Evolutionary conservation across 2,329 filamentous ascomycete species (phyloP), one percentile per base, ranked within the genome.

Genomic region (Sarocladium strictum): DNA sequence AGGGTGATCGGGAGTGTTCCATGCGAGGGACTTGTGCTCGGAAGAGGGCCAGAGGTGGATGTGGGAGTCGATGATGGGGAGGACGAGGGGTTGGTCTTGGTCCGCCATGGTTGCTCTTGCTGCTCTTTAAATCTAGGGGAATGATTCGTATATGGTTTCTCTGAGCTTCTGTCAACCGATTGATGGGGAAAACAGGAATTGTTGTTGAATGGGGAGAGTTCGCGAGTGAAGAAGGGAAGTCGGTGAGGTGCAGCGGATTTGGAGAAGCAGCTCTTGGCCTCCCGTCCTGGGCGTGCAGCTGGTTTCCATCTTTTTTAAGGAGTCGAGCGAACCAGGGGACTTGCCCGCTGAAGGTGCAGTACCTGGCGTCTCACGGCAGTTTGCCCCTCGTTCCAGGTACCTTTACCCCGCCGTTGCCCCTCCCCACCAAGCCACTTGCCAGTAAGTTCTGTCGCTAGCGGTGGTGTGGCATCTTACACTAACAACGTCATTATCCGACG

Each of bases 61-160:
- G 76, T 97, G 93, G 37, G 90, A 87, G 75, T 97, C 92, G 69
- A 97, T 83, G 65, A 96, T 85, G 63, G 77, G 81, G 67, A 78
- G 72, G 62, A 71, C 56, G 62, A 72, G 64, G 60, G 69, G 65
- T 21, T 66, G 60, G 55, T 74, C 65, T 21, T 68, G 60, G 56
- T 75, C 65, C 55, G 72, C 62, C 69, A 71, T 71, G 58, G 55
- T 65, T 38, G 35, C 11, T 38, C n/a, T 7, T 38, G n/a, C 23
- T 14, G 38, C 17, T 43, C 17, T 43, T 38, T n/a, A 5, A n/a
- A 10, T 38, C 5, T 7, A 15, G n/a, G 5, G n/a, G 35, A n/a
- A 10, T n/a, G 9, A 5, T 38, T 19, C 12, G 35, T 7, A 38
- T 38, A 15, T 10, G 12, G 11, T 38, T 38, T 38, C 15, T 5